Evolutionary conservation across 495 filamentous ascomycete genomes (phyloP), one percentile per base, ranked within the genome.

Genomic region (Cenococcum geophilum): DNA sequence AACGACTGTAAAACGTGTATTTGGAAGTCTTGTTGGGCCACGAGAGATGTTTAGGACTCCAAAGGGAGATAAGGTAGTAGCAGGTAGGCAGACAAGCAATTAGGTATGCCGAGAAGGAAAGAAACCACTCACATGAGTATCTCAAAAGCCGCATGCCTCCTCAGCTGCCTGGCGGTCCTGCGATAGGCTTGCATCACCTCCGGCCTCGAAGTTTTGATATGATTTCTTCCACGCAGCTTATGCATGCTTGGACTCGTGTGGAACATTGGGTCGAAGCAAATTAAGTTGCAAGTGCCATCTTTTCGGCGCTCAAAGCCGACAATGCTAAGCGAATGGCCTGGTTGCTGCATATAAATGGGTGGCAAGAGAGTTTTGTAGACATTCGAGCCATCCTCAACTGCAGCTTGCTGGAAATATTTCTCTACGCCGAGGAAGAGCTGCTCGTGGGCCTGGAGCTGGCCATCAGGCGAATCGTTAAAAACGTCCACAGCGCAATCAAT

Each of bases 201-300:
- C 18, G 63, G 59, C 21, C 60, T 47, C 18, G 47, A 45, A n/a
- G 50, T 64, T 35, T 45, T 50, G 51, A 71, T 64, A 57, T 69
- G 62, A 40, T 43, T 62, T 49, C 67, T 59, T 27, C 74, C 82
- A 56, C 85, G 74, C 18, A 87, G 69, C 34, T 79, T 79, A 21
- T 75, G 76, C 61, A 96, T 80, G 5, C 74, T 79, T 1, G 79
- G 74, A 0, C 87, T 81, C 36, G 91, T 87, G 52, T 84, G 82
- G 70, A 89, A 92, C 76, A 87, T 87, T 0, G 93, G 91, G 72
- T 97, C 93, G 67, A 96, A 96, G 20, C 96, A 87, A 3, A 98
- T 74, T 9, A 98, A 73, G 63, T 89, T 87, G 53, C 80, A 79
- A 34, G 74, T 73, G 34, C 90, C 91, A 60, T 86, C 80, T 35